Evolutionary conservation across 2,329 filamentous ascomycete species (phyloP).

Genomic region (Alternaria hordeiaustralica): DNA sequence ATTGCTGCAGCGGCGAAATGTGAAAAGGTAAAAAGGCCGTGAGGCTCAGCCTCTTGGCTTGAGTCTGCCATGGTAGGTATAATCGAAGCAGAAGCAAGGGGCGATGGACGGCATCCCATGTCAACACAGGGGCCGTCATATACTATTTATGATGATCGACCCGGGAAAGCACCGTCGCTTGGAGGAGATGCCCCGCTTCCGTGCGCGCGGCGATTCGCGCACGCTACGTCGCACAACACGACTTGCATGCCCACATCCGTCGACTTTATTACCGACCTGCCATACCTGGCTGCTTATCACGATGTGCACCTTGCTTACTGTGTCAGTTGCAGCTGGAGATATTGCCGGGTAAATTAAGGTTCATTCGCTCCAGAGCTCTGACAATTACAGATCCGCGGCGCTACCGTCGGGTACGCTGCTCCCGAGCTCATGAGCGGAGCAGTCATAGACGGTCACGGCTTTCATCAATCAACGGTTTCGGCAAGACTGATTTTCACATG

Average conservation of each 20-base stretch:
- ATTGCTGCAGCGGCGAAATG: conserved; percentile 11
- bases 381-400: neutral
- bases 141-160: neutral
- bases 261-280: neutral
- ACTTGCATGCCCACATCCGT: neutral
- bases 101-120: neutral
- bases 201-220: neutral
- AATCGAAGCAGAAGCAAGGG: neutral
- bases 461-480: neutral
- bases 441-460: neutral
- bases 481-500: neutral
- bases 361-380: neutral
- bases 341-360: neutral
- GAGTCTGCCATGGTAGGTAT: neutral
- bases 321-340: neutral
- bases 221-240: neutral
- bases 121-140: neutral
- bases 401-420: neutral
- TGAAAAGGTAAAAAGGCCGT: neutral
- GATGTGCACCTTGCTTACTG: neutral
- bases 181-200: neutral
- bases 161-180: neutral
- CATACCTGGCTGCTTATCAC: neutral
- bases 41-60: neutral
- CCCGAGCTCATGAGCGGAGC: neutral